These are phyloP conservation scores for Acanthamoeba triangularis DNA, from an alignment of 208 protist species.

Conservation along the genomic window DNA sequence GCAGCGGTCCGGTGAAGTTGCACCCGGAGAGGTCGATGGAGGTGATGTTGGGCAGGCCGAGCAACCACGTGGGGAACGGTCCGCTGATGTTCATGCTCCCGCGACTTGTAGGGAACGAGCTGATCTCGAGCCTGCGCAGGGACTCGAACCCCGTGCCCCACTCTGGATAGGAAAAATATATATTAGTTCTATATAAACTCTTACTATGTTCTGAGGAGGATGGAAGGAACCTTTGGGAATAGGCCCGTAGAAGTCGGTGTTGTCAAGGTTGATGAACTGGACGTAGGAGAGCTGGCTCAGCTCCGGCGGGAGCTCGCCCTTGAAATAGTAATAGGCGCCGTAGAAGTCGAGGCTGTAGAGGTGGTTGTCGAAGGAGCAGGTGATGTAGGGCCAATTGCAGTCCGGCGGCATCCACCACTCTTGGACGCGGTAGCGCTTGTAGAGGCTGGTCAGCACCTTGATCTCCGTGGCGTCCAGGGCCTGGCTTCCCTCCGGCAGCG, in stretches of 20 bases:
- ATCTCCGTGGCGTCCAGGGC: not conserved
- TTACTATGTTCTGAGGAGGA: too few relatives aligned
- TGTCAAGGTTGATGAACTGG: not conserved
- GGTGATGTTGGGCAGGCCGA: not conserved
- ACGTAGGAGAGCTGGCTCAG: not conserved
- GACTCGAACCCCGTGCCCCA: not conserved
- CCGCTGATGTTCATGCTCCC: not conserved
- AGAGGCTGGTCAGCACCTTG: not conserved
- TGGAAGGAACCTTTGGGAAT: conserved; percentile 6
- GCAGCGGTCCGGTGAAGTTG: not conserved
- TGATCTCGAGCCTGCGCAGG: not conserved
- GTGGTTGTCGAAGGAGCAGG: not conserved
- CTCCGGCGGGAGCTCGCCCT: not conserved
- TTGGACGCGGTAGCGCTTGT: not conserved
- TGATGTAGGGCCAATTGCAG: not conserved
- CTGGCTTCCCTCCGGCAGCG: not conserved
- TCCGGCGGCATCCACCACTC: conserved; percentile 16
- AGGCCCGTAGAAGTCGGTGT: not conserved
- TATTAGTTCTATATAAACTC: too few relatives aligned
- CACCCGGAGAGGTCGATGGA: not conserved
- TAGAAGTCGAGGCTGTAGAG: conserved; percentile 12
- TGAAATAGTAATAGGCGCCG: not conserved
- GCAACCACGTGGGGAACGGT: not conserved
- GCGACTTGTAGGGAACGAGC: not conserved
- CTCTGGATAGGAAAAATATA: too few relatives aligned